Conservation (phyloP, 768 basidiomycete species). For the Lactarius hengduanensis region DNA sequence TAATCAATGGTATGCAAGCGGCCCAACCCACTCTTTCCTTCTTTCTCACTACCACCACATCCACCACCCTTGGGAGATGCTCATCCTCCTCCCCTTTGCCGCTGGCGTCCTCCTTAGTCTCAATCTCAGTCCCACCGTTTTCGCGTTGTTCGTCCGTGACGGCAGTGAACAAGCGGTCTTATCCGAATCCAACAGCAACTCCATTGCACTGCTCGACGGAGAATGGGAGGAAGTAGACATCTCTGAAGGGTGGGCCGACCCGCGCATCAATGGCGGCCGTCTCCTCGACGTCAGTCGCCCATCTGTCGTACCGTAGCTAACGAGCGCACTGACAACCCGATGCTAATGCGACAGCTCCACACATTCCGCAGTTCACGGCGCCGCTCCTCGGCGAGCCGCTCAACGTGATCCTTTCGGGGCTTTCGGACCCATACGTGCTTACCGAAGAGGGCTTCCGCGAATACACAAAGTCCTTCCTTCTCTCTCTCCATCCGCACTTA, state of each 20-base stretch:
- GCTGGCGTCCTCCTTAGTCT: neutral
- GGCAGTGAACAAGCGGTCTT: neutral
- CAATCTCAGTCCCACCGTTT: neutral
- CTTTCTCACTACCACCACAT: neutral
- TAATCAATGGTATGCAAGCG: neutral
- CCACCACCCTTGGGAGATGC: neutral
- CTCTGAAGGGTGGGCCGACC: constrained; percentile 57
- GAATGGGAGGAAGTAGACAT: constrained; percentile 26
- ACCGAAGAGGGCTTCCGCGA: constrained; percentile 66
- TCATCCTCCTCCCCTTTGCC: neutral
- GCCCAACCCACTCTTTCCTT: neutral
- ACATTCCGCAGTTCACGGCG: constrained; percentile 56
- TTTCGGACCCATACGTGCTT: constrained; percentile 77
- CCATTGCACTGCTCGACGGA: neutral
- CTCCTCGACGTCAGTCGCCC: constrained; percentile 65
- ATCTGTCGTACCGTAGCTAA: neutral
- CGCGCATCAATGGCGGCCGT: constrained; percentile 67
- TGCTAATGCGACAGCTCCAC: constrained; percentile 3
- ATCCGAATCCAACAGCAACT: neutral
- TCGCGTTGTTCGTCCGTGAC: constrained; percentile 3
- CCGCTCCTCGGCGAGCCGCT: constrained; percentile 72
- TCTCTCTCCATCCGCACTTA: neutral
- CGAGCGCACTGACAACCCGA: neutral
- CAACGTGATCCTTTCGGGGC: constrained; percentile 78
- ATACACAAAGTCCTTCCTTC: constrained; percentile 58